phyloP scores from a whole-genome alignment of 2,329 filamentous ascomycete species.

The Colletotrichum orbiculare region DNA sequence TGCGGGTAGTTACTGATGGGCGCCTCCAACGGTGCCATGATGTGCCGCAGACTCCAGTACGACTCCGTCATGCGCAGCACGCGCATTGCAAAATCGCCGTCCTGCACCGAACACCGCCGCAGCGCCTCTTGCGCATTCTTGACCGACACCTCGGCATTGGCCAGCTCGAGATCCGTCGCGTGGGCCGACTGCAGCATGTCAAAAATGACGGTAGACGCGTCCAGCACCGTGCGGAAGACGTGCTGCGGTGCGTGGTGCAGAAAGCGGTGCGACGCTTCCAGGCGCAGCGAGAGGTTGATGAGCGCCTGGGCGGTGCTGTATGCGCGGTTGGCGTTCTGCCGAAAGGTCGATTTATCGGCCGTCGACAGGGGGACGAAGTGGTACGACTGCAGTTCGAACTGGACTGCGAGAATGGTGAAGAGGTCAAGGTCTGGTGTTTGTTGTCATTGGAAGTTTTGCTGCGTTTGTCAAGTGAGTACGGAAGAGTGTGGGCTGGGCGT shows the following conservation, averaged over 20 bases:
- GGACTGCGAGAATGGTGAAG: constrained; percentile 60
- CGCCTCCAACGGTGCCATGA: constrained; percentile 51
- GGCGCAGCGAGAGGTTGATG: constrained; percentile 49
- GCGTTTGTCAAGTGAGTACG: no score
- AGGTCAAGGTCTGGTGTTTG: constrained; percentile 55
- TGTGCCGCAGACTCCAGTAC: constrained; percentile 56
- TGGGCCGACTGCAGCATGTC: constrained; percentile 48
- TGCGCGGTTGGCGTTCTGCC: constrained; percentile 57
- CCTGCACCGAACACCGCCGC: constrained; percentile 57
- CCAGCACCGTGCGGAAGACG: constrained; percentile 58
- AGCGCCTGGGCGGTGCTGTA: constrained; percentile 61
- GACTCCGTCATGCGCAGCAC: constrained; percentile 59
- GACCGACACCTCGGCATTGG: constrained; percentile 34
- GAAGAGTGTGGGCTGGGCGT: constrained; percentile 20
- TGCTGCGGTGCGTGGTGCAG: constrained; percentile 62
- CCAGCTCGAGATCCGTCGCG: constrained; percentile 37
- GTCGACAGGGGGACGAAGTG: constrained; percentile 60
- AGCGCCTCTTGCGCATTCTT: constrained; percentile 43
- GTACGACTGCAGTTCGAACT: constrained; percentile 64
- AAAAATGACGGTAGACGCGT: constrained; percentile 50
- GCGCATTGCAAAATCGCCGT: constrained; percentile 60
- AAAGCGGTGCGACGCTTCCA: constrained; percentile 43
- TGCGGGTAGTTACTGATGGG: constrained; percentile 55
- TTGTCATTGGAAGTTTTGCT: not conserved
- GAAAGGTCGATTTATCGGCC: constrained; percentile 51